Percentiles rank a stretch among this genome's conserved stretches.
These are phyloP conservation scores for Histomonas meleagridis DNA, from an alignment of 208 protist genomes.

Conservation along the genomic window DNA sequence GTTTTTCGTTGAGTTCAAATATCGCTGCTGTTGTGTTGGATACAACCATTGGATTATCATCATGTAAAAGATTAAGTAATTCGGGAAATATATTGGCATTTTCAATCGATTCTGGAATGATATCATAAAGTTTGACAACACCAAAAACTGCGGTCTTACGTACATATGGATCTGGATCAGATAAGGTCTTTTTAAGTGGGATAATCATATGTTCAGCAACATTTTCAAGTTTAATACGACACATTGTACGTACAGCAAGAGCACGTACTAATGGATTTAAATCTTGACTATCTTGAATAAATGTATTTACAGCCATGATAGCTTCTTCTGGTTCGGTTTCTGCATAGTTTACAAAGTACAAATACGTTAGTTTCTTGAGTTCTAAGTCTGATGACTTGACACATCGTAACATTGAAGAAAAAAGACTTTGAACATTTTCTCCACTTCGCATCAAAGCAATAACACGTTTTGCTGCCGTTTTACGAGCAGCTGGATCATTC, in stretches of 20 bases:
- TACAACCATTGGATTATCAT: conserved; percentile 85
- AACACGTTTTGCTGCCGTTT: background rate
- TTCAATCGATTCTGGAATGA: conserved; percentile 67
- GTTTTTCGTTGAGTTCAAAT: conserved; percentile 70
- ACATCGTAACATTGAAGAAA: conserved; percentile 20
- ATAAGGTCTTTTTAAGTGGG: background rate
- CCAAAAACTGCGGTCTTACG: conserved; percentile 86
- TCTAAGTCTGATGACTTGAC: conserved; percentile 13
- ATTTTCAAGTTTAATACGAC: conserved; percentile 23
- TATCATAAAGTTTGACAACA: conserved; percentile 87
- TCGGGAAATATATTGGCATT: conserved; percentile 64
- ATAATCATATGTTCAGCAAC: conserved; percentile 31
- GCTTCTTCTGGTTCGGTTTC: conserved; percentile 18
- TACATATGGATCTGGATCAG: conserved; percentile 51
- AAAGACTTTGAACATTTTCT: conserved; percentile 30
- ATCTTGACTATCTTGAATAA: conserved; percentile 32
- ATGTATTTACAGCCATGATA: conserved; percentile 34
- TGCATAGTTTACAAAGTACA: background rate
- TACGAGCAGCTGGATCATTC: background rate
- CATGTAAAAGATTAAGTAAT: conserved; percentile 69
- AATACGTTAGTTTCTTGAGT: conserved; percentile 28
- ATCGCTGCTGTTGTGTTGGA: conserved; percentile 79
- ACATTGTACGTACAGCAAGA: conserved; percentile 33
- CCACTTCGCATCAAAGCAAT: background rate
- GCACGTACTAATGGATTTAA: background rate